Base-by-base conservation (phyloP, 2,329 filamentous ascomycete genomes). In the Cylindrodendrum hubeiense region DNA sequence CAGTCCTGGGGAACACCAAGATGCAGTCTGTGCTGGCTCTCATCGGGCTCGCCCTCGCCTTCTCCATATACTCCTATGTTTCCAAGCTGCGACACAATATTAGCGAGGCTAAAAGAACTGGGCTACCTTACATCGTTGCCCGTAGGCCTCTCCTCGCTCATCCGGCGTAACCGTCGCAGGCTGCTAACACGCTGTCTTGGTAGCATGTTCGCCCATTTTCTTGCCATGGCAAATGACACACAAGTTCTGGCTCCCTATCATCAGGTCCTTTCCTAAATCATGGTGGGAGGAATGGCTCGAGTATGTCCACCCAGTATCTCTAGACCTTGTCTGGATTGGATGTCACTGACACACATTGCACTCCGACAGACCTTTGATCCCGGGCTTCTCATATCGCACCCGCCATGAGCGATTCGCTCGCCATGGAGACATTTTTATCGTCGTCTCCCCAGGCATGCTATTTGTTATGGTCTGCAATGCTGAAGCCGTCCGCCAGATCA, bases 401-500 rank as follows among this genome's bases (percentile, higher is more conserved):
- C 84, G 86, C 28, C 86, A 90, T 71, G 81, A 84, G 21, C 82
- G 87, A 17, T 94, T 90, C 73, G 80, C 85, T 28, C 81, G 84
- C 17, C 74, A 89, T 10, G 90, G 88, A 46, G 90, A 94, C 69
- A 83, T 86, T 13, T 90, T 93, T 71, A 70, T 94, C 8, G 71
- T 89, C n/a, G 90, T 90, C 8, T 85, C 88, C 0, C 89, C 91
- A 0, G 80, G 81, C 8, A 77, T 75, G 34, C 81, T 89, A 17
- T 75, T 84, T 19, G 70, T 92, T 37, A 86, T 85, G 69, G 88
- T 88, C 5, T 86, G 87, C 44, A 89, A 90, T 76, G 86, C 92
- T 17, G 89, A 91, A 64, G 87, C 85, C 19, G 88, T 93, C 60
- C 84, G 84, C 61, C 89, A 93, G 75, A 86, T 95, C 57, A 88